A percentile compares a stretch with the other conserved stretches of the same genome.
These are phyloP conservation scores for Helianthus annuus DNA, from an alignment of 129 eudicot species.

Conservation along the genomic window DNA sequence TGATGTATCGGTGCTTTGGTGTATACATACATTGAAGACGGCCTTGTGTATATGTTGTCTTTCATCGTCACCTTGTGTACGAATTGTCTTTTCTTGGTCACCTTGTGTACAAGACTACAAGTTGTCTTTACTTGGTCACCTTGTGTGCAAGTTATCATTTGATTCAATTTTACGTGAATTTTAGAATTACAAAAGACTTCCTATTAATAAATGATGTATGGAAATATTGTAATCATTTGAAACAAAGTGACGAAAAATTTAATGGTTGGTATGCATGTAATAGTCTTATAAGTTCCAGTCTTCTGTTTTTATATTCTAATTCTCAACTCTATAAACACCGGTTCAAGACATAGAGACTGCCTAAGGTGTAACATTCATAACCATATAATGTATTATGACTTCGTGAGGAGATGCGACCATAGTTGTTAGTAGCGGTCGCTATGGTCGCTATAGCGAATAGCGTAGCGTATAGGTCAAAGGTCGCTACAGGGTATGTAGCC, in stretches of 20 bases:
- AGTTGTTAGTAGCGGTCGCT: too few relatives aligned
- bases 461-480: too few relatives aligned
- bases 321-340: not conserved
- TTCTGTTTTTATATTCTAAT: not conserved
- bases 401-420: not conserved
- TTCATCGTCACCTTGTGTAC: constrained; percentile 1
- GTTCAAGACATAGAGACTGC: not conserved
- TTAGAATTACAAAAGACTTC: not conserved
- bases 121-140: too few relatives aligned
- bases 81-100: not conserved
- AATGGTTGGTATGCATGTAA: not conserved
- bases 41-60: constrained; percentile 1
- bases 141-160: not conserved
- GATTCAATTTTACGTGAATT: not conserved
- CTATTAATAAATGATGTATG: not conserved
- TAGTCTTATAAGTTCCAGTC: not conserved
- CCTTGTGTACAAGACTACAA: not conserved
- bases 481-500: too few relatives aligned
- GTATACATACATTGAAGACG: not conserved
- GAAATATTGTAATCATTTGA: not conserved
- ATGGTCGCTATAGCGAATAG: too few relatives aligned
- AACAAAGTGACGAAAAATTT: not conserved
- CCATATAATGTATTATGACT: not conserved
- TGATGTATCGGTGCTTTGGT: not conserved
- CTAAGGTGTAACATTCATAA: not conserved